A percentile compares a stretch with the other conserved stretches of the same genome.
These are phyloP conservation scores for Puya raimondii DNA, from an alignment of 176 grass and related monocot genomes.

Conservation along the genomic window DNA sequence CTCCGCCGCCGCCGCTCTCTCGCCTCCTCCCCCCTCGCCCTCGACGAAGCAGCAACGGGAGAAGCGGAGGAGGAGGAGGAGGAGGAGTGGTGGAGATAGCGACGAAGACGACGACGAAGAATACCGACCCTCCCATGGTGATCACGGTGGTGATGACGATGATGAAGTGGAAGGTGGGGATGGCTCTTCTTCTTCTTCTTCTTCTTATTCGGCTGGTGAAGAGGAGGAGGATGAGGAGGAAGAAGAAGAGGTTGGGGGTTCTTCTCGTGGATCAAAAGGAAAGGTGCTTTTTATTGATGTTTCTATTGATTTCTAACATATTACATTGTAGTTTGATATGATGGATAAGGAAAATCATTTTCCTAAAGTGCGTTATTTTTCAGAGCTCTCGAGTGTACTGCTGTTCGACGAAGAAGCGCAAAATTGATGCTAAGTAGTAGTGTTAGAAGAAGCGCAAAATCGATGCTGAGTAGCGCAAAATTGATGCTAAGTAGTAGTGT, in stretches of 20 bases:
- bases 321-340: too few relatives aligned
- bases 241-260: constrained; percentile 1
- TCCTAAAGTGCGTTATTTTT: too few relatives aligned
- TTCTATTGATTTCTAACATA: background rate
- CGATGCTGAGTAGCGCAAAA: too few relatives aligned
- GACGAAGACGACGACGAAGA: constrained; percentile 49
- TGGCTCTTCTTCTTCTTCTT: background rate
- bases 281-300: constrained; percentile 25
- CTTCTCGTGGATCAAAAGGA: constrained; percentile 29
- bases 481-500: too few relatives aligned
- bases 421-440: too few relatives aligned
- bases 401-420: too few relatives aligned
- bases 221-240: constrained; percentile 14
- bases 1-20: constrained; percentile 33
- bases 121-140: constrained; percentile 44
- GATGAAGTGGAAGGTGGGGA: constrained; percentile 10
- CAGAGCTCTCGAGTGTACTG: background rate
- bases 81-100: constrained; percentile 7
- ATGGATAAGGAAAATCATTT: too few relatives aligned
- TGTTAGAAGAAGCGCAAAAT: too few relatives aligned
- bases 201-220: constrained; percentile 6
- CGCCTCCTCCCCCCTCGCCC: constrained; percentile 8
- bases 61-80: constrained; percentile 18
- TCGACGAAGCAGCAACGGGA: background rate
- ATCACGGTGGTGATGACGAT: constrained; percentile 10